Percentiles rank a stretch among this genome's conserved stretches.
phyloP scores from a whole-genome alignment of 1,139 yeast genomes.

The Candida sp. region DNA sequence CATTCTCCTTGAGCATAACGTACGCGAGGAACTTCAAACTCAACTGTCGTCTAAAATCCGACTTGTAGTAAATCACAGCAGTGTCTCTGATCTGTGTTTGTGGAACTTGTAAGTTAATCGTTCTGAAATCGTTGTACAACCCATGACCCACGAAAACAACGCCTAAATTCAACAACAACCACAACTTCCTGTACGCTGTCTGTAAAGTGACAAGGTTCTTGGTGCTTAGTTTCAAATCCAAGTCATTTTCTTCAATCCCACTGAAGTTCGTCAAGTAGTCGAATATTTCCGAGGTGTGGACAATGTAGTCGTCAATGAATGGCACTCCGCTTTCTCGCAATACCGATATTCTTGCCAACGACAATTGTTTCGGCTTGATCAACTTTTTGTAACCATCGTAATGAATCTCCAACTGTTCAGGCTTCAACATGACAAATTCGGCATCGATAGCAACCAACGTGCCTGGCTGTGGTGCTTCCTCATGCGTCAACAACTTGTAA shows the following conservation, averaged over 20 bases:
- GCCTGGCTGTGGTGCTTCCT: slow-evolving; percentile 78
- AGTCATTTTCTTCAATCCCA: slow-evolving; percentile 92
- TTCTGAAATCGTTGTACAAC: slow-evolving; percentile 86
- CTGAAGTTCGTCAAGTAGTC: slow-evolving; percentile 91
- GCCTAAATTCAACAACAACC: slow-evolving; percentile 88
- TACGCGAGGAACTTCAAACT: slow-evolving; percentile 92
- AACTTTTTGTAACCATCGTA: slow-evolving; percentile 68
- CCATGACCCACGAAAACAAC: slow-evolving; percentile 98
- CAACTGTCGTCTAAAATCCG: slow-evolving; percentile 72
- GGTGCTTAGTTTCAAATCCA: slow-evolving; percentile 70
- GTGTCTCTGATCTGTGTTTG: slow-evolving; percentile 88
- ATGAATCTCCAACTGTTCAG: slow-evolving; percentile 80
- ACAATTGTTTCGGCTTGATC: slow-evolving; percentile 74
- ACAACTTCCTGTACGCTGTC: slow-evolving; percentile 84
- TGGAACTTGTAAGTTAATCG: slow-evolving; percentile 92
- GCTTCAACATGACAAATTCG: slow-evolving; percentile 85
- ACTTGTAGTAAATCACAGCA: slow-evolving; percentile 73
- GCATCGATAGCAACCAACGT: slow-evolving; percentile 94
- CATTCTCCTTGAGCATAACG: slow-evolving; percentile 71
- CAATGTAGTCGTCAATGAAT: slow-evolving; percentile 92
- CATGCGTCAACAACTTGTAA: slow-evolving; percentile 63
- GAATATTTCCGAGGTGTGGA: slow-evolving; percentile 69
- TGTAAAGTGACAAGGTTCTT: slow-evolving; percentile 80
- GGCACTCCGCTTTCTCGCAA: slow-evolving; percentile 84
- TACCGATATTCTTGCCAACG: slow-evolving; percentile 91